These are phyloP conservation scores for Buddleja alternifolia DNA, from an alignment of 257 asterid species.

Conservation along the genomic window DNA sequence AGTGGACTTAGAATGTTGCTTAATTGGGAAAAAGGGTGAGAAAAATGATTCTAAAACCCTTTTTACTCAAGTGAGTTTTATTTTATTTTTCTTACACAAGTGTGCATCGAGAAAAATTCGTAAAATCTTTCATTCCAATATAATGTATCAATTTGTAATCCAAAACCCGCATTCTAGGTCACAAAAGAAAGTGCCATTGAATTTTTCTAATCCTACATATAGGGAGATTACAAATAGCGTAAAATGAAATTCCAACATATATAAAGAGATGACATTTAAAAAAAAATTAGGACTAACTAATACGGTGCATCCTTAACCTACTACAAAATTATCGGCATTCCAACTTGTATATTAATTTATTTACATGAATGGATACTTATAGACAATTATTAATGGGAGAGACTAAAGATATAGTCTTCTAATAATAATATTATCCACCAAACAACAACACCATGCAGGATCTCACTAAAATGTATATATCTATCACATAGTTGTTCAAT, in stretches of 20 bases:
- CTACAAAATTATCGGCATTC: not conserved
- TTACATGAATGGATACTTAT: not conserved
- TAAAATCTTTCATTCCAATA: too few relatives aligned
- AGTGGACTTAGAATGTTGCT: not conserved
- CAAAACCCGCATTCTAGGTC: too few relatives aligned
- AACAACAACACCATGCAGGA: not conserved
- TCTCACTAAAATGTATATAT: not conserved
- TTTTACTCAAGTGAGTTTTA: not conserved
- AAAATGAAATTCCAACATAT: not conserved
- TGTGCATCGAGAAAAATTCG: too few relatives aligned
- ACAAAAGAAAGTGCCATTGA: too few relatives aligned
- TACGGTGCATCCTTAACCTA: too few relatives aligned
- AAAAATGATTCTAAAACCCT: not conserved
- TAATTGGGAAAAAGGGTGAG: constrained; percentile 1
- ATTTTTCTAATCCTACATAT: too few relatives aligned
- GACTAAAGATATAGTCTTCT: not conserved
- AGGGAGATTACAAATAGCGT: too few relatives aligned
- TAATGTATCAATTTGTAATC: too few relatives aligned
- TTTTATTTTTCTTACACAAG: not conserved
- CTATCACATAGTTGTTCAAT: not conserved
- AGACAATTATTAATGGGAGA: not conserved
- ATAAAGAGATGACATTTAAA: not conserved
- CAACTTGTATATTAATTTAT: not conserved
- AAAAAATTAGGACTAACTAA: not conserved
- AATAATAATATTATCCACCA: not conserved